Evolutionary conservation across 108 stramenopile genomes (phyloP).

Genomic region (Epipyxis sp.): DNA sequence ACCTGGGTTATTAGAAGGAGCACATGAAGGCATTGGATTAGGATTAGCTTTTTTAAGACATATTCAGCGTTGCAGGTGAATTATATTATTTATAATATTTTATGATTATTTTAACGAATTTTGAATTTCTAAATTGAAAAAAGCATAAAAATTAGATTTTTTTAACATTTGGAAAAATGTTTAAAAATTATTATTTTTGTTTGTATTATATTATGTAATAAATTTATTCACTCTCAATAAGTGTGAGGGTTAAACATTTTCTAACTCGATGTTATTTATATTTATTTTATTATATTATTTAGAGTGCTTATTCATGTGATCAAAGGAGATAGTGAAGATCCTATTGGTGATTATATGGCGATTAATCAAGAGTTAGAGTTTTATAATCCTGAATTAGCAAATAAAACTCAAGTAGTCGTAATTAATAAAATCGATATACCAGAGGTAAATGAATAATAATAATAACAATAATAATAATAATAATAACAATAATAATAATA

Average conservation of each 20-base stretch:
- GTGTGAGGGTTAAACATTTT: too few species aligned
- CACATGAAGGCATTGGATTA: constrained; percentile 73
- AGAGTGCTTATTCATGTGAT: constrained; percentile 87
- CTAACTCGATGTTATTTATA: too few species aligned
- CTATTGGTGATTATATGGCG: constrained; percentile 79
- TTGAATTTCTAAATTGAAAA: too few species aligned
- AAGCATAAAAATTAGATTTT: too few species aligned
- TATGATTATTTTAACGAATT: too few species aligned
- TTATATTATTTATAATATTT: background rate
- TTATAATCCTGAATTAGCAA: constrained; percentile 74
- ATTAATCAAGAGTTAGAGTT: constrained; percentile 82
- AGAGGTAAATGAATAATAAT: constrained; percentile 71
- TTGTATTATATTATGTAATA: too few species aligned
- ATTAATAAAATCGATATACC: constrained; percentile 79
- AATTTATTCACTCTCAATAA: too few species aligned
- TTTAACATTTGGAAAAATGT: too few species aligned
- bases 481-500: too few species aligned
- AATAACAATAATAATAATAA: too few species aligned
- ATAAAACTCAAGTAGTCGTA: constrained; percentile 69
- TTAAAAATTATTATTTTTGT: too few species aligned
- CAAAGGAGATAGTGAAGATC: constrained; percentile 85
- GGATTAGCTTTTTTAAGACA: constrained; percentile 82
- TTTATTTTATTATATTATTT: too few species aligned
- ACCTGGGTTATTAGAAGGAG: constrained; percentile 87
- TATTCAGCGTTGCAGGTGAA: constrained; percentile 61